Conservation (phyloP, 371 early-diverging fungal genomes). For the Coemansia sp. region DNA sequence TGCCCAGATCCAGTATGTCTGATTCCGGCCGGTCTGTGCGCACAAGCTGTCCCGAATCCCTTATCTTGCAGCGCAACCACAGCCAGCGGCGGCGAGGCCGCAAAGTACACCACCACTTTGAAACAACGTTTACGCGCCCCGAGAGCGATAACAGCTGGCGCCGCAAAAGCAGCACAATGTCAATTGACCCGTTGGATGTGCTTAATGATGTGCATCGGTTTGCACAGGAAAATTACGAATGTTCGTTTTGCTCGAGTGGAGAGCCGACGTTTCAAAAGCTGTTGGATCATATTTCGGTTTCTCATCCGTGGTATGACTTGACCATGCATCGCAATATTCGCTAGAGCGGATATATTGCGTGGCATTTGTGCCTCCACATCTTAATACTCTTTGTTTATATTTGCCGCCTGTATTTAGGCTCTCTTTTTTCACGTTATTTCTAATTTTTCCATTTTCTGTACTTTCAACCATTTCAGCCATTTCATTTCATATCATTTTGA, state of each 20-base stretch:
- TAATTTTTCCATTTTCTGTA: background rate
- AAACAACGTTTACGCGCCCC: background rate
- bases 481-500: background rate
- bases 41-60: constrained; percentile 13
- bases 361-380: background rate
- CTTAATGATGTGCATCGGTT: constrained; percentile 16
- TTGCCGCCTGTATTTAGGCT: constrained; percentile 1
- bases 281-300: constrained; percentile 18
- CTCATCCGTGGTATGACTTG: constrained; percentile 42
- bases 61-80: constrained; percentile 14
- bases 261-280: constrained; percentile 23
- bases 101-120: constrained; percentile 7
- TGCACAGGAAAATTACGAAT: constrained; percentile 37
- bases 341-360: constrained; percentile 3
- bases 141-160: background rate
- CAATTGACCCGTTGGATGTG: constrained; percentile 2
- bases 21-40: background rate
- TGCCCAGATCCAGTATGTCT: background rate
- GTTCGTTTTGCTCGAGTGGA: constrained; percentile 30
- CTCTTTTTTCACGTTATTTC: background rate
- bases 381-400: background rate
- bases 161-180: background rate
- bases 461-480: background rate
- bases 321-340: constrained; percentile 33
- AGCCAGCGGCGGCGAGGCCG: background rate